phyloP scores from a whole-genome alignment of 768 basidiomycete genomes.

The Filobasidium floriforme region DNA sequence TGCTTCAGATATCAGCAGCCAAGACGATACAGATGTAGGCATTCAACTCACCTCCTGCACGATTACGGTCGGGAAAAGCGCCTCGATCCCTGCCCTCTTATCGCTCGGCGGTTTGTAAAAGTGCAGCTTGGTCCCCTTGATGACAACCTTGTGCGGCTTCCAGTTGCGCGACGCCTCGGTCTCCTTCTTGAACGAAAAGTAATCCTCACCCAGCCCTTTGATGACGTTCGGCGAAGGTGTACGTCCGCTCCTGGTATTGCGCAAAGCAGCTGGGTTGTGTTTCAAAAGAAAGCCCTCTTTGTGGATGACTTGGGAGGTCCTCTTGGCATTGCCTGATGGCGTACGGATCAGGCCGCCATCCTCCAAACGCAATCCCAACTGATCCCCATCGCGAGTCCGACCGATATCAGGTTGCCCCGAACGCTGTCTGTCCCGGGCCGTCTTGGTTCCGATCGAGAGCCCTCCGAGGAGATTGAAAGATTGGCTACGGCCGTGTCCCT shows the following conservation, averaged over 20 bases:
- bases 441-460: not conserved
- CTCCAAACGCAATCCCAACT: not conserved
- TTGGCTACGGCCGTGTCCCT: not conserved
- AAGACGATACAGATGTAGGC: not conserved
- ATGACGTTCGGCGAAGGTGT: constrained; percentile 41
- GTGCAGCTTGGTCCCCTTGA: constrained; percentile 76
- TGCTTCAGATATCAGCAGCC: not conserved
- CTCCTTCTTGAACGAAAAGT: constrained; percentile 24
- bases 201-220: constrained; percentile 11
- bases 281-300: constrained; percentile 67
- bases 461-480: constrained; percentile 1
- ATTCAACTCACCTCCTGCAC: constrained; percentile 38
- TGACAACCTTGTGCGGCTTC: constrained; percentile 74
- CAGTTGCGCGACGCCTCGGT: constrained; percentile 59
- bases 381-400: not conserved
- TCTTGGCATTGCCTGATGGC: constrained; percentile 11
- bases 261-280: constrained; percentile 10
- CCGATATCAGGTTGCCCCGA: not conserved
- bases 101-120: constrained; percentile 80
- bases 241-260: not conserved
- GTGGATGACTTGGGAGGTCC: constrained; percentile 65
- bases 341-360: not conserved
- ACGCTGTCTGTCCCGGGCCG: not conserved
- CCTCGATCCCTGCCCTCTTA: constrained; percentile 57
- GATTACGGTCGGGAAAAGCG: constrained; percentile 63